Evolutionary conservation across 148 eudicot genomes (phyloP), one percentile per base, ranked within the genome.

Genomic region (Amaranthus hypochondriacus): DNA sequence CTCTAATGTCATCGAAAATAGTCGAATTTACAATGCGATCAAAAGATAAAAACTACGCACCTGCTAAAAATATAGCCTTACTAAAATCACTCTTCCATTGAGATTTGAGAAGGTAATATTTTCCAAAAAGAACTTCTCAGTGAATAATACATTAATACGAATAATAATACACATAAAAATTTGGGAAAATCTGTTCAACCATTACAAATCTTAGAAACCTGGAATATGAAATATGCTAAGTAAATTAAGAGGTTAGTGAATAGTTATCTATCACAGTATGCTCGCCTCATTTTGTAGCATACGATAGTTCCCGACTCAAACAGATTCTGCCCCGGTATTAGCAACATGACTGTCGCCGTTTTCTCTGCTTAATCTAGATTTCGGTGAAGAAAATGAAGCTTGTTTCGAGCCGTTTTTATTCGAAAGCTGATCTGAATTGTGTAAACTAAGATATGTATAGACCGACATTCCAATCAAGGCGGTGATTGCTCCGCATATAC

Each of bases 391-490:
- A 73, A 80, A 84, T 42, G 86, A 75, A 43, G 85, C 69, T 79
- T 84, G 91, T 69, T 76, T 81, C 0, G 81, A 53, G 68, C 81
- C 77, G 8, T 84, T 57, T 87, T 87, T 90, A 71, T 66, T 72
- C 49, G 87, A 73, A 72, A 79, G 89, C 73, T 87, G 92, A 66
- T 84, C 81, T 4, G 87, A 70, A 48, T 47, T 47, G 13, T 73
- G 82, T 78, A 93, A 69, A 75, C 89, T 93, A 43, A 90, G 89
- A 83, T 87, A 87, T 14, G 92, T 89, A 83, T 90, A 93, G 76
- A 84, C 66, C 7, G 96, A 90, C 98, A 90, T 93, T 48, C 96
- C 96, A 60, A 78, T 73, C 62, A 93, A 86, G 74, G 98, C 98
- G 48, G 84, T 85, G 56, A 88, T 59, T 50, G 96, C 98, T 67